These are phyloP conservation scores for Takakia lepidozioides DNA, from an alignment of 225 moss, liverwort and hornwort species.

Conservation along the genomic window DNA sequence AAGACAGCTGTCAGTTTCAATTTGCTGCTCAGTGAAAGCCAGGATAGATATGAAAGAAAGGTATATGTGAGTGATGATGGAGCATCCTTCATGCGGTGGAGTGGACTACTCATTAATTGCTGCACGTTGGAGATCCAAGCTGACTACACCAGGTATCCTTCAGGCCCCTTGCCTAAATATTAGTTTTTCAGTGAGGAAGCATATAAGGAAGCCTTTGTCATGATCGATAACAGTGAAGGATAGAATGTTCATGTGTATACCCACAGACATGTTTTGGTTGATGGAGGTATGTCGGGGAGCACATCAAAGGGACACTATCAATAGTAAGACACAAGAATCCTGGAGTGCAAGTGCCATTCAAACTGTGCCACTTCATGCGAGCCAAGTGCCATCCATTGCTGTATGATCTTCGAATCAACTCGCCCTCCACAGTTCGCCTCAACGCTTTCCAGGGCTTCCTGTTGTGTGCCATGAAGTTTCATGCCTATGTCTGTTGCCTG, in stretches of 20 bases:
- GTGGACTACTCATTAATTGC: conserved; percentile 93
- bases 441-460: conserved; percentile 89
- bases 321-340: conserved; percentile 65
- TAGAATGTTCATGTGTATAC: no score
- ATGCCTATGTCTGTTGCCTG: conserved; percentile 77
- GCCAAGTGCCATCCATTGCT: conserved; percentile 88
- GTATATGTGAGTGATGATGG: conserved; percentile 81
- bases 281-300: conserved; percentile 78
- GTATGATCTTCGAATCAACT: conserved; percentile 90
- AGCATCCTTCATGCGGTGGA: conserved; percentile 93
- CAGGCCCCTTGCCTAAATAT: no score
- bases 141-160: conserved; percentile 80
- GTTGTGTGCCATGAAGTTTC: conserved; percentile 93
- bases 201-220: no score
- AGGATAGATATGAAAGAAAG: conserved; percentile 28
- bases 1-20: conserved; percentile 82
- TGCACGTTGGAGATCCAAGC: conserved; percentile 94
- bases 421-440: conserved; percentile 79
- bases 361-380: conserved; percentile 90
- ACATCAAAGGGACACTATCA: conserved; percentile 74
- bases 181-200: no score
- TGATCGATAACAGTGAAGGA: no score
- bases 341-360: conserved; percentile 69
- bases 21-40: conserved; percentile 33
- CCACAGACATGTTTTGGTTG: no score